These are phyloP conservation scores for Croton laevigatus DNA, from an alignment of 441 rosid species.

Conservation along the genomic window DNA sequence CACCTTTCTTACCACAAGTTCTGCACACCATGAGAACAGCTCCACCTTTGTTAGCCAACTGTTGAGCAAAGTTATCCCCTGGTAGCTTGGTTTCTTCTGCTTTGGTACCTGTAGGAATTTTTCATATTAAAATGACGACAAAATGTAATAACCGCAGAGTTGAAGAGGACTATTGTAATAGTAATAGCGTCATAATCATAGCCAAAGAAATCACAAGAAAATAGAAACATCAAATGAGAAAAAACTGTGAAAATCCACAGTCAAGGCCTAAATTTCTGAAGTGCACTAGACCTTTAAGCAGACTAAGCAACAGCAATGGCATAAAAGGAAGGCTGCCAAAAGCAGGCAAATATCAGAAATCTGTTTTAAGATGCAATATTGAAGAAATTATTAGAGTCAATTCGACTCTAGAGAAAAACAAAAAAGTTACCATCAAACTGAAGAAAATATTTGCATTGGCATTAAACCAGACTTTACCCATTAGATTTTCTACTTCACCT, in stretches of 20 bases:
- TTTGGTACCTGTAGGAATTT: conserved; percentile 35
- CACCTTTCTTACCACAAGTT: conserved; percentile 58
- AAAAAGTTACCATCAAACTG: background rate
- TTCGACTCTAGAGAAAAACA: background rate
- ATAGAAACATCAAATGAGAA: background rate
- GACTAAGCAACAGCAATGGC: background rate
- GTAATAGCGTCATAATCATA: background rate
- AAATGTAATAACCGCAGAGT: background rate
- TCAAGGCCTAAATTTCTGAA: background rate
- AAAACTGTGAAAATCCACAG: background rate
- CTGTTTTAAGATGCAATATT: background rate
- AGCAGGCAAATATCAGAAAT: background rate
- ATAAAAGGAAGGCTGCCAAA: background rate
- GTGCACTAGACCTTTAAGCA: no score
- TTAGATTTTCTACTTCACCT: background rate
- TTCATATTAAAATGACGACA: background rate
- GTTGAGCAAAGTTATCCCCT: conserved; percentile 49
- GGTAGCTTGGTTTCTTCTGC: conserved; percentile 40
- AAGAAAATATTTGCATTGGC: background rate
- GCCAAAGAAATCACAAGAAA: background rate
- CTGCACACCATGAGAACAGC: conserved; percentile 69
- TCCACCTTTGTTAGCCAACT: conserved; percentile 40
- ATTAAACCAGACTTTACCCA: no score
- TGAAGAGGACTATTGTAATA: background rate
- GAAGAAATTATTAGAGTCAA: background rate